These are phyloP conservation scores for apple (Malus domestica) DNA, from an alignment of 306 rosid species.

Conservation along the genomic window ASM211411v1 NC_041792.1:8248501-8249000, in stretches of 20 bases:
- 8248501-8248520: background rate
- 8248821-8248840: slow-evolving; percentile 76
- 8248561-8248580: background rate
- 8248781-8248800: slow-evolving; percentile 66
- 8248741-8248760: slow-evolving; percentile 63
- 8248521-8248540: background rate
- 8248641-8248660: background rate
- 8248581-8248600: background rate
- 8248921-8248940: slow-evolving; percentile 3
- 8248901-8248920: slow-evolving; percentile 36
- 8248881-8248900: slow-evolving; percentile 79
- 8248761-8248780: slow-evolving; percentile 75
- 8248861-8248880: slow-evolving; percentile 74
- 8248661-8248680: background rate
- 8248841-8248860: slow-evolving; percentile 76
- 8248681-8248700: background rate
- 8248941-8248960: background rate
- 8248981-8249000: slow-evolving; percentile 11
- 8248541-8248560: background rate
- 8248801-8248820: slow-evolving; percentile 96
- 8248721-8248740: slow-evolving; percentile 87
- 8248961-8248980: slow-evolving; percentile 15
- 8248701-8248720: slow-evolving; percentile 5
- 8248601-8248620: background rate
- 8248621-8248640: background rate